Conservation (phyloP, 2,329 filamentous ascomycete species). For the Trichoderma asperellum region DNA sequence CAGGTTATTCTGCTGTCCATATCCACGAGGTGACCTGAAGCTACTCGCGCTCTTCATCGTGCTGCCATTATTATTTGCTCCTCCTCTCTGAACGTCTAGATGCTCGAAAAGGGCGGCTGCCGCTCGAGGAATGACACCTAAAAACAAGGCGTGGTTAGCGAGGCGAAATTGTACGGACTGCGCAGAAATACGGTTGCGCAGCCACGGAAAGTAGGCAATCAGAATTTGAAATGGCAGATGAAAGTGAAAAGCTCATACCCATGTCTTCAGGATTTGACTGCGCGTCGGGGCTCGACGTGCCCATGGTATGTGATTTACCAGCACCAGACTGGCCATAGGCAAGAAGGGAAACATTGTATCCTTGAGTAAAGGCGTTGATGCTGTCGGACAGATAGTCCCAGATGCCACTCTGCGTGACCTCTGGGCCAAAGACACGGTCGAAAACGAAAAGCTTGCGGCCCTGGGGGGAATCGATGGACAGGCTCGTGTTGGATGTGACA, state of each 20-base stretch:
- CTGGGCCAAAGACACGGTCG: constrained; percentile 87
- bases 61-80: constrained; percentile 46
- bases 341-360: constrained; percentile 97
- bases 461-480: constrained; percentile 88
- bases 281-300: constrained; percentile 83
- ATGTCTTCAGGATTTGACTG: constrained; percentile 71
- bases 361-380: constrained; percentile 86
- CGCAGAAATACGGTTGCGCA: background rate
- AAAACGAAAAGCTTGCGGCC: constrained; percentile 96
- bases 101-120: constrained; percentile 86
- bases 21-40: constrained; percentile 77
- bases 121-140: constrained; percentile 94
- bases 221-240: background rate
- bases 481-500: constrained; percentile 79
- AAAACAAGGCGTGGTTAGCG: constrained; percentile 16
- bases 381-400: constrained; percentile 95
- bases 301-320: constrained; percentile 99
- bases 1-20: constrained; percentile 54
- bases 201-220: background rate
- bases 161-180: background rate
- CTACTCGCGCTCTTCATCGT: constrained; percentile 58
- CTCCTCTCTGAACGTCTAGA: constrained; percentile 66
- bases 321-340: constrained; percentile 97
- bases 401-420: constrained; percentile 82
- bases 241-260: constrained; percentile 61